These are phyloP conservation scores for Leccinum aurantiacum DNA, from an alignment of 768 basidiomycete species.

Conservation along the genomic window DNA sequence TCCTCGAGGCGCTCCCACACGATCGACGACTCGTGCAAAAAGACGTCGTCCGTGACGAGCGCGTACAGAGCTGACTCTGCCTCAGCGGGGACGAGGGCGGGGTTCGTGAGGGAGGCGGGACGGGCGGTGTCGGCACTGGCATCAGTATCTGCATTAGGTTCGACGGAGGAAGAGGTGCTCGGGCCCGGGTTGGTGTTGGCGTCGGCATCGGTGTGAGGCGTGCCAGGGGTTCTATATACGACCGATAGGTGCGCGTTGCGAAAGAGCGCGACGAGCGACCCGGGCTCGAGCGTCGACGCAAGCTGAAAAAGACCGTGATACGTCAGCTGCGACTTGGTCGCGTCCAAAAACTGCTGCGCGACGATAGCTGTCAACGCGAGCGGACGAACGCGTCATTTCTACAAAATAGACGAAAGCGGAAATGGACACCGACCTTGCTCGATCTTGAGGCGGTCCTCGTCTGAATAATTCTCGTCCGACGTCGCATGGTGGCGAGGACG, in stretches of 20 bases:
- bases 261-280: conserved; percentile 82
- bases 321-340: conserved; percentile 78
- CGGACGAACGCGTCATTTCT: not conserved
- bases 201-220: not conserved
- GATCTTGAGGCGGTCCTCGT: conserved; percentile 61
- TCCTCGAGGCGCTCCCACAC: conserved; percentile 93
- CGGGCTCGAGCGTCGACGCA: conserved; percentile 45
- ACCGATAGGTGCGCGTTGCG: conserved; percentile 89
- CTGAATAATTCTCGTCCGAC: conserved; percentile 37
- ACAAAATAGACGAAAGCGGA: not conserved
- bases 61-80: conserved; percentile 59
- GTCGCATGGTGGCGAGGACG: conserved; percentile 1
- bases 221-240: conserved; percentile 59
- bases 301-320: conserved; percentile 87
- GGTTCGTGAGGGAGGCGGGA: not conserved
- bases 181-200: too few species aligned
- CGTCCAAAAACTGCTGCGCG: conserved; percentile 67
- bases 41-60: conserved; percentile 83
- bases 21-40: conserved; percentile 71
- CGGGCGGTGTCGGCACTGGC: not conserved
- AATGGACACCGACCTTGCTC: conserved; percentile 53
- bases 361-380: conserved; percentile 50
- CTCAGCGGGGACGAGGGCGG: conserved; percentile 11
- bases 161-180: too few species aligned
- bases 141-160: not conserved